These are phyloP conservation scores for Kwoniella shivajii DNA, from an alignment of 1,284 basidiomycete genomes.

Conservation along the genomic window DNA sequence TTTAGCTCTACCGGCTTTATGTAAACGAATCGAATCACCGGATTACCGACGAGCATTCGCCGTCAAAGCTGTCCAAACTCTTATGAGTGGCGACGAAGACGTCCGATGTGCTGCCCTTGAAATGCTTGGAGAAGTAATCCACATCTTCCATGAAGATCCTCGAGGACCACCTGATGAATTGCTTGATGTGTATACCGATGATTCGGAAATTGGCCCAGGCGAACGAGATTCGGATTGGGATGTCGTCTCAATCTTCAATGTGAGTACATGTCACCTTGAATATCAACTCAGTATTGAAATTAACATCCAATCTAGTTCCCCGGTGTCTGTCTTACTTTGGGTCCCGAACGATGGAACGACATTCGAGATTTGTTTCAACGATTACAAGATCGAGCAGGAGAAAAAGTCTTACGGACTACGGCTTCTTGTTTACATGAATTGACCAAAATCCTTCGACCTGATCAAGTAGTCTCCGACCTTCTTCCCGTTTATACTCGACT, in stretches of 20 bases:
- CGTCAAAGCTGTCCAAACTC: slow-evolving; percentile 63
- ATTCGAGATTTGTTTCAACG: slow-evolving; percentile 70
- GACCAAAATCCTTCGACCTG: slow-evolving; percentile 77
- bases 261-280: slow-evolving; percentile 25
- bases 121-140: slow-evolving; percentile 86
- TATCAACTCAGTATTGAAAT: neutral
- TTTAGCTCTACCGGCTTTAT: slow-evolving; percentile 79
- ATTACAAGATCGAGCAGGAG: slow-evolving; percentile 59
- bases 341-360: slow-evolving; percentile 72
- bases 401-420: slow-evolving; percentile 56
- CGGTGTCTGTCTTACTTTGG: slow-evolving; percentile 84
- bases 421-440: slow-evolving; percentile 88
- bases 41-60: slow-evolving; percentile 65
- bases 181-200: slow-evolving; percentile 69
- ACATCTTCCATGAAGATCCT: slow-evolving; percentile 71
- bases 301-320: slow-evolving; percentile 61
- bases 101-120: slow-evolving; percentile 85
- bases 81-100: slow-evolving; percentile 68
- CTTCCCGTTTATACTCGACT: slow-evolving; percentile 70
- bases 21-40: slow-evolving; percentile 64
- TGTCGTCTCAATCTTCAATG: slow-evolving; percentile 87
- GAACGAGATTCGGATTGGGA: slow-evolving; percentile 67
- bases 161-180: slow-evolving; percentile 76
- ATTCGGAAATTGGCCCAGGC: slow-evolving; percentile 24
- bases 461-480: slow-evolving; percentile 70